phyloP scores from a whole-genome alignment of 768 basidiomycete genomes.

The Mycena filopes region DNA sequence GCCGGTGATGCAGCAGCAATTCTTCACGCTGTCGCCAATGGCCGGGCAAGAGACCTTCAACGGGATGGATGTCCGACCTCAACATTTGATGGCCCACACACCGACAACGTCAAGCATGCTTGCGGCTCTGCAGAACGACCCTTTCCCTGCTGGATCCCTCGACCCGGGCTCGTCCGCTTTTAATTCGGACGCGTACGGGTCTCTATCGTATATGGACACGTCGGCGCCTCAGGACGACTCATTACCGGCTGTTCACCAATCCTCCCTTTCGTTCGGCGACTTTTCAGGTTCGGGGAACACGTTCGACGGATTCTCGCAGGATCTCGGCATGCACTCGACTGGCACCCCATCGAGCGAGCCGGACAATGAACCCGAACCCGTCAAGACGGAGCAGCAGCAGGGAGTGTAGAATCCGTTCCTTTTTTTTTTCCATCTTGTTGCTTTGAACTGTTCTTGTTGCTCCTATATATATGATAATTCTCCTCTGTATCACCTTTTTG shows the following conservation, averaged over 20 bases:
- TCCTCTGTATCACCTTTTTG: constrained; percentile 40
- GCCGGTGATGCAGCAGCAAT: constrained; percentile 91
- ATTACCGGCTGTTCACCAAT: constrained; percentile 65
- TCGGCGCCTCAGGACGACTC: constrained; percentile 72
- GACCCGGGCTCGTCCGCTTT: constrained; percentile 73
- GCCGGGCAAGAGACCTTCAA: constrained; percentile 85
- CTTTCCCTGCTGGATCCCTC: constrained; percentile 72
- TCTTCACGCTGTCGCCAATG: constrained; percentile 90
- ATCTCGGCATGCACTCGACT: constrained; percentile 66
- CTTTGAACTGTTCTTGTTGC: constrained; percentile 33
- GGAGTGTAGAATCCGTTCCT: constrained; percentile 41
- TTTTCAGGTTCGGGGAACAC: constrained; percentile 68
- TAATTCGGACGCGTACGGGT: constrained; percentile 73
- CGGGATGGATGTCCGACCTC: constrained; percentile 69
- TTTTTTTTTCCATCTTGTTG: constrained; percentile 23
- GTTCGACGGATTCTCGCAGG: constrained; percentile 81
- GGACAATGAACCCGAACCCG: constrained; percentile 70
- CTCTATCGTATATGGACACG: constrained; percentile 83
- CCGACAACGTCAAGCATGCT: constrained; percentile 93
- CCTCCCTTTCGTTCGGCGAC: constrained; percentile 77
- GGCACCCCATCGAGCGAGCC: constrained; percentile 66
- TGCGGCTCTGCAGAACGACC: constrained; percentile 83
- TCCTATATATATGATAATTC: constrained; percentile 27
- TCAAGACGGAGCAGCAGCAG: constrained; percentile 68
- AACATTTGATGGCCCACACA: constrained; percentile 77